Evolutionary conservation across 371 early-diverging fungal species (phyloP), one percentile per base, ranked within the genome.

Genomic region (Cokeromyces recurvatus): DNA sequence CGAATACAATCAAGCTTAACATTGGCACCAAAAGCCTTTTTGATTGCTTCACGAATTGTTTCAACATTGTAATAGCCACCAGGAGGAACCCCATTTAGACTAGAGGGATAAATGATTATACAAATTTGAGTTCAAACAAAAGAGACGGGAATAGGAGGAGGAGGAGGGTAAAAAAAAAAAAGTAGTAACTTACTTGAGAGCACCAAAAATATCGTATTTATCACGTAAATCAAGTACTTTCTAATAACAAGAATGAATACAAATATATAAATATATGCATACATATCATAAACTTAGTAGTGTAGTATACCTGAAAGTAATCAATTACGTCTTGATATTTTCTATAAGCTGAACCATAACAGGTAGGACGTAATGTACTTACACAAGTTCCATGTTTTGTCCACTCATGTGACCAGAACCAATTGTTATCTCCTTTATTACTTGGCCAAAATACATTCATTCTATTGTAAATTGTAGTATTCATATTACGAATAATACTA

Each of bases 381-480:
- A 78, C 66, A 52, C 78, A 78, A 21, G 74, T 78, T 20, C 78
- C 78, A 48, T 78, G 78, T 22, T 74, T 78, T 15, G 59, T 58
- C 78, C 78, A 78, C 59, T 78, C 78, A 55, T 78, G 74, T 37
- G 69, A 68, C 74, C 74, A 68, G 31, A 69, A 69, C 52, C 42
- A 29, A 35, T 57, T 57, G 36, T 62, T 56, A 35, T 77, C 67
- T 34, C 83, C 83, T 41, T 71, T 79, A 62, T 85, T 78, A 8
- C 85, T 84, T 21, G 86, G 75, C 92, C 92, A 92, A 50, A 79
- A 84, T 3, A 70, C 79, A 55, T 71, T 62, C 85, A 90, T 74
- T 7, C 78, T 55, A 21, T 63, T 39, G 31, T 76, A 50, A 25
- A 90, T 69, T 2, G 69, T 53, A 5, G 53, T 35, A 48, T 73